Percentiles rank a stretch among this genome's conserved stretches.
Evolutionary conservation across 257 asterid genomes (phyloP).

Genomic region (Solanum pennellii): DNA sequence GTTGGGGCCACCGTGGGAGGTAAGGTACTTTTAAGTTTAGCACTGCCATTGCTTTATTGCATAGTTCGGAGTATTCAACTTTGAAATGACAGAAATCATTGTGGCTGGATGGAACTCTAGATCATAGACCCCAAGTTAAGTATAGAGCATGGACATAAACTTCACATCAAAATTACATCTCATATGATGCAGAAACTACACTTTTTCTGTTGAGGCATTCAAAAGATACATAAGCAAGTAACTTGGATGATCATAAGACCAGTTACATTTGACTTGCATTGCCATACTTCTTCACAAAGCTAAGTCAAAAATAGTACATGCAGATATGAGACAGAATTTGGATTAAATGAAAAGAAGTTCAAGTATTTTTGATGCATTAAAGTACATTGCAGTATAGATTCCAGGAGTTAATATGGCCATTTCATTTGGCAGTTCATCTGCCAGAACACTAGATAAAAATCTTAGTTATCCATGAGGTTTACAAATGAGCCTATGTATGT

Average conservation of each 20-base stretch:
- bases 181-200: background rate
- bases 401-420: too few relatives aligned
- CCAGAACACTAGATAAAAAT: background rate
- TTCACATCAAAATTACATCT: background rate
- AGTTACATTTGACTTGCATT: background rate
- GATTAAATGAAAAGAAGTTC: background rate
- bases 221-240: background rate
- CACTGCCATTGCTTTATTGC: background rate
- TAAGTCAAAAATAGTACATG: background rate
- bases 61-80: background rate
- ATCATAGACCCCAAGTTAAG: background rate
- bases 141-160: background rate
- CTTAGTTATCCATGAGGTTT: background rate
- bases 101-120: background rate
- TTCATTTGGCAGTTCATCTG: background rate
- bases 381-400: background rate
- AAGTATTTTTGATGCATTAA: background rate
- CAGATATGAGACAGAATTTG: background rate
- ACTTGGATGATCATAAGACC: background rate
- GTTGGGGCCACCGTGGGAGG: slow-evolving; percentile 98
- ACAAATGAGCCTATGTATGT: background rate
- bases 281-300: background rate
- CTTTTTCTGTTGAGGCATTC: background rate
- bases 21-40: slow-evolving; percentile 3
- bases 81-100: background rate